Percentiles rank a stretch among this genome's conserved stretches.
These are phyloP conservation scores for Closterium sp. DNA, from an alignment of 139 green algal genomes.

Conservation along the genomic window DNA sequence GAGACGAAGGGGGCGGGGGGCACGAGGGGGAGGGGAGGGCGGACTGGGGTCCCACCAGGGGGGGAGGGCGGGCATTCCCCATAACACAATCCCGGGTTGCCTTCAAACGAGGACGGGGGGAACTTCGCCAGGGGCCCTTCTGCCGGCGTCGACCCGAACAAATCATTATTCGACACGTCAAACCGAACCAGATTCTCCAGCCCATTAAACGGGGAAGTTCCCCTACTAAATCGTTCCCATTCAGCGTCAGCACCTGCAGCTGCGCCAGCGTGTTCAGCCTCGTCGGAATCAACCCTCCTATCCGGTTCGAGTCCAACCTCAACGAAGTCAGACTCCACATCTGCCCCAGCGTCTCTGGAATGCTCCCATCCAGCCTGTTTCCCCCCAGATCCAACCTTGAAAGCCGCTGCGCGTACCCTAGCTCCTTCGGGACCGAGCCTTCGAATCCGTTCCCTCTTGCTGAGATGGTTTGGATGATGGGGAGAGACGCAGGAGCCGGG, in stretches of 20 bases:
- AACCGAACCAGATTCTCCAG: background rate
- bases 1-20: background rate
- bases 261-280: background rate
- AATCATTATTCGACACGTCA: background rate
- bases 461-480: background rate
- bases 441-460: background rate
- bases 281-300: background rate
- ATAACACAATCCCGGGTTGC: background rate
- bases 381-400: background rate
- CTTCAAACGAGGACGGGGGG: background rate
- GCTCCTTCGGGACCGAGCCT: background rate
- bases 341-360: background rate
- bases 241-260: background rate
- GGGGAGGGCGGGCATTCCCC: background rate
- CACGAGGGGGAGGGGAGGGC: background rate
- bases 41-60: background rate
- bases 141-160: background rate
- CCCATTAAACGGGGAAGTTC: background rate
- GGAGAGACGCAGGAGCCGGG: background rate
- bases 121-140: background rate
- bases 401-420: background rate
- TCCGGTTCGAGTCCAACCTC: background rate
- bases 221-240: background rate
- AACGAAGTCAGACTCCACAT: background rate
- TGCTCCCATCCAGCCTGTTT: background rate